These are phyloP conservation scores for Pestalotiopsis fici DNA, from an alignment of 2,329 filamentous ascomycete genomes.

Conservation along the genomic window DNA sequence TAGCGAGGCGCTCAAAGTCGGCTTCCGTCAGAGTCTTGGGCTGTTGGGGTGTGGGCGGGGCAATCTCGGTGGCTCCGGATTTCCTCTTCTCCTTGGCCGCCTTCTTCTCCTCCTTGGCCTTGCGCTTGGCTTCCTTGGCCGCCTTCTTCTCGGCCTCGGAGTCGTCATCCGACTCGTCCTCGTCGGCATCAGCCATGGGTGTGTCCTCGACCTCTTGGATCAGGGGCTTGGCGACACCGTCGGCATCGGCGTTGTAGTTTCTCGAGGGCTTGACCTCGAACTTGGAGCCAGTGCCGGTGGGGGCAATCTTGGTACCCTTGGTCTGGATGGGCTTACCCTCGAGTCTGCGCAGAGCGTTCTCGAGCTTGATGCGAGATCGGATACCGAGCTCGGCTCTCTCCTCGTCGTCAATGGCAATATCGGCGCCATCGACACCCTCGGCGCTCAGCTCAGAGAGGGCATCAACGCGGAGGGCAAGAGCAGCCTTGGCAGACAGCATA, in stretches of 20 bases:
- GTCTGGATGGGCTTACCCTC: conserved; percentile 89
- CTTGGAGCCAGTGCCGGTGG: conserved; percentile 72
- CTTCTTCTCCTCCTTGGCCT: conserved; percentile 38
- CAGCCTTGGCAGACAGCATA: conserved; percentile 91
- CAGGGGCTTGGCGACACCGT: conserved; percentile 66
- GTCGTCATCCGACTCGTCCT: conserved; percentile 44
- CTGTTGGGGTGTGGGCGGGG: conserved; percentile 33
- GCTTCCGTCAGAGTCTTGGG: conserved; percentile 51
- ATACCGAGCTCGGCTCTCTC: conserved; percentile 83
- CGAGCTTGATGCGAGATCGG: conserved; percentile 69
- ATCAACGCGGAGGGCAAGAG: conserved; percentile 90
- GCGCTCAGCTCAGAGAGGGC: conserved; percentile 78
- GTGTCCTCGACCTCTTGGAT: conserved; percentile 40
- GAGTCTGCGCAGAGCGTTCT: conserved; percentile 73
- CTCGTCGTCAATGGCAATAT: conserved; percentile 75
- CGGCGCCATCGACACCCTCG: conserved; percentile 55
- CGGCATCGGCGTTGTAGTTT: conserved; percentile 93
- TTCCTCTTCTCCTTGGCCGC: conserved; percentile 37
- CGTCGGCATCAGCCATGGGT: conserved; percentile 41
- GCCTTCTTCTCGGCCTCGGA: conserved; percentile 39
- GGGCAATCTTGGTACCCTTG: conserved; percentile 73
- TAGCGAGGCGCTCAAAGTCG: conserved; percentile 62
- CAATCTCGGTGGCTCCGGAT: conserved; percentile 22
- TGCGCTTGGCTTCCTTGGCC: conserved; percentile 24
- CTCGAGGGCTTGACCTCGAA: conserved; percentile 90